phyloP scores from a whole-genome alignment of 1,139 yeast genomes.

The Yamadazyma mexicana region DNA sequence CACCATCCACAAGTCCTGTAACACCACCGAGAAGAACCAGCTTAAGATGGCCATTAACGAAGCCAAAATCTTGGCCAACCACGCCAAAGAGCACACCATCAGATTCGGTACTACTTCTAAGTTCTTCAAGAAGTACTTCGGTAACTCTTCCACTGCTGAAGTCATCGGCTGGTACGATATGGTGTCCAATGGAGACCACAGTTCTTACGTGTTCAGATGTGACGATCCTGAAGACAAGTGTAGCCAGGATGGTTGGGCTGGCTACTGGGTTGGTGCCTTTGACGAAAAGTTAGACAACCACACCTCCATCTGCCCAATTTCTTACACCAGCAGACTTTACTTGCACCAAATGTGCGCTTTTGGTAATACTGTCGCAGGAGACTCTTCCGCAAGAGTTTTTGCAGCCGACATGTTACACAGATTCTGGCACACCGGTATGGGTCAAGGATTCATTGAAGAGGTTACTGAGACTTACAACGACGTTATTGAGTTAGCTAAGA shows the following conservation, averaged over 20 bases:
- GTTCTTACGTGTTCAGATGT: constrained; percentile 29
- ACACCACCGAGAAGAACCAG: constrained; percentile 21
- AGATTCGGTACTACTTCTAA: constrained; percentile 23
- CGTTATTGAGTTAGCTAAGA: constrained; percentile 20
- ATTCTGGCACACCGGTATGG: constrained; percentile 25
- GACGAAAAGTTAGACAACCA: constrained; percentile 31
- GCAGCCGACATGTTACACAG: constrained; percentile 23
- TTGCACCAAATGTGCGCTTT: constrained; percentile 21
- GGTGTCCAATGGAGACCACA: constrained; percentile 27
- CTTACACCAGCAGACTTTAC: constrained; percentile 18
- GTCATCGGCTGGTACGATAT: constrained; percentile 32
- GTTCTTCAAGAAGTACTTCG: constrained; percentile 26
- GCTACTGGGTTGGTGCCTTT: constrained; percentile 39
- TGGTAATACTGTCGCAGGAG: constrained; percentile 21
- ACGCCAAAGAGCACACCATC: constrained; percentile 26
- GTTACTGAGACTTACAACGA: constrained; percentile 23
- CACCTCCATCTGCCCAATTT: constrained; percentile 23
- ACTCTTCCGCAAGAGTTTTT: constrained; percentile 15
- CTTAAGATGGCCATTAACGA: constrained; percentile 19
- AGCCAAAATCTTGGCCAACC: constrained; percentile 20
- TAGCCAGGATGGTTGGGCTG: constrained; percentile 31
- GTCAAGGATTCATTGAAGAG: constrained; percentile 20
- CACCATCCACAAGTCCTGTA: constrained; percentile 22
- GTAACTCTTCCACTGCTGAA: constrained; percentile 28
- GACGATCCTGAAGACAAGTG: constrained; percentile 36